Conservation (phyloP, 73 alveolate species). For the Loxodes magnus region DNA sequence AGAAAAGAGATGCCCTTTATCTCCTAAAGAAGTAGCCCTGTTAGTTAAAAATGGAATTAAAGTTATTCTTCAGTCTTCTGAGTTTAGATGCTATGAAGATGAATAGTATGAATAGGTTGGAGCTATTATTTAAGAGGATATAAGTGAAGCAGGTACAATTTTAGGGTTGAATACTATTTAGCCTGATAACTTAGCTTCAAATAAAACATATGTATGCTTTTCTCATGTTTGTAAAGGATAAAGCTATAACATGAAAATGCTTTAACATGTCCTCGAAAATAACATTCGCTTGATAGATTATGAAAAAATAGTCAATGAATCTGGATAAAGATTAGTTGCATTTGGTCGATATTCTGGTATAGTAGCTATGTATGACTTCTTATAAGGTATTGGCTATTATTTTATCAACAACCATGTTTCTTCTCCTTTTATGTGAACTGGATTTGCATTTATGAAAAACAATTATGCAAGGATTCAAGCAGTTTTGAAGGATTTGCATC, state of each 20-base stretch:
- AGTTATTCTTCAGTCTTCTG: slow-evolving; percentile 65
- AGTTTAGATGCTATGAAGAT: slow-evolving; percentile 57
- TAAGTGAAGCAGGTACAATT: slow-evolving; percentile 44
- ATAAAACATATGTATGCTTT: slow-evolving; percentile 60
- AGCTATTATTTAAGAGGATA: slow-evolving; percentile 52
- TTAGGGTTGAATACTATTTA: slow-evolving; percentile 72
- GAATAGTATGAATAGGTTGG: slow-evolving; percentile 65
- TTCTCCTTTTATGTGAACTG: slow-evolving; percentile 12
- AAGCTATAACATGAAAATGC: slow-evolving; percentile 62
- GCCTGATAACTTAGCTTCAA: slow-evolving; percentile 28
- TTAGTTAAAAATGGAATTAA: slow-evolving; percentile 18
- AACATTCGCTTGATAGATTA: slow-evolving; percentile 65
- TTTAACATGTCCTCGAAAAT: slow-evolving; percentile 57
- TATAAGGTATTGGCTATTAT: slow-evolving; percentile 28
- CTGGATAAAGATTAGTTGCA: slow-evolving; percentile 41
- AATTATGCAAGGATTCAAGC: not conserved
- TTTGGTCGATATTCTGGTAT: slow-evolving; percentile 77
- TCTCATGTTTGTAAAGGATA: slow-evolving; percentile 76
- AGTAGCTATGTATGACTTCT: slow-evolving; percentile 66
- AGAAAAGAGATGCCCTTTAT: slow-evolving; percentile 74
- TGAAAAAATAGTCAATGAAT: slow-evolving; percentile 51
- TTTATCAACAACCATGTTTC: not conserved
- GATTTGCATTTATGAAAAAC: slow-evolving; percentile 8
- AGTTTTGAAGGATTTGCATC: not conserved
- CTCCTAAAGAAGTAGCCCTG: slow-evolving; percentile 46